Base-by-base conservation (phyloP, 2,329 filamentous ascomycete genomes). In the Sodiomyces alkalinus region DNA sequence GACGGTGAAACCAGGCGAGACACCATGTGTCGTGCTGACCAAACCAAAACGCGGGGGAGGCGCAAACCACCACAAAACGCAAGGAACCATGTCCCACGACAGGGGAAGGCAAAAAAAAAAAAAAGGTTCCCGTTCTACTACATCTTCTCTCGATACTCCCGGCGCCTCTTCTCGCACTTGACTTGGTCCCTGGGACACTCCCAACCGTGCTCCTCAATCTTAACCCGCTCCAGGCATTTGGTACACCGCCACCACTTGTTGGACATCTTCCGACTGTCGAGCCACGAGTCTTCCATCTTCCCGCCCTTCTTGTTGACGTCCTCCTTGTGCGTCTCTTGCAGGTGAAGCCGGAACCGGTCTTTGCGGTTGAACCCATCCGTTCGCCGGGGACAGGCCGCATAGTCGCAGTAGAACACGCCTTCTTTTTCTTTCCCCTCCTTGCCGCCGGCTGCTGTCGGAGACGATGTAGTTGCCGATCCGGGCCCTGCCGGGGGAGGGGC, bases 291-390 rank as follows among this genome's bases (percentile, higher is more conserved):
- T 22, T 44, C 42, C 32, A 47, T 36, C 14, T 45, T 45, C 16
- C 57, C 55, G 12, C 60, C 56, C 26, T 38, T 38, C 47, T 61
- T 61, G 35, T 54, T 49, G 15, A 68, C 54, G 32, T 70, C 64
- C 40, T 73, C 68, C 29, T 53, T 53, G 51, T 73, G 68, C 33
- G 52, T 65, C 19, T 64, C 58, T 16, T 66, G 57, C 19, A 68
- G 53, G 41, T 73, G 68, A 31, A 68, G 63, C 19, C 67, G 57
- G 41, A 59, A 66, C 43, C 72, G 68, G 37, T 73, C 68, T 19
- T 60, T 57, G 19, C 68, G 58, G 38, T 54, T 52, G 40, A 72
- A 71, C 2, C 64, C 57, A 2, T 55, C 47, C 5, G 42, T 42
- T 21, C 47, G 48, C 6, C 68, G 59, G 14, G 43, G 34, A 41